Base-by-base conservation (phyloP, 192 early-diverging fungal genomes). In the Umbelopsis sp. region DNA sequence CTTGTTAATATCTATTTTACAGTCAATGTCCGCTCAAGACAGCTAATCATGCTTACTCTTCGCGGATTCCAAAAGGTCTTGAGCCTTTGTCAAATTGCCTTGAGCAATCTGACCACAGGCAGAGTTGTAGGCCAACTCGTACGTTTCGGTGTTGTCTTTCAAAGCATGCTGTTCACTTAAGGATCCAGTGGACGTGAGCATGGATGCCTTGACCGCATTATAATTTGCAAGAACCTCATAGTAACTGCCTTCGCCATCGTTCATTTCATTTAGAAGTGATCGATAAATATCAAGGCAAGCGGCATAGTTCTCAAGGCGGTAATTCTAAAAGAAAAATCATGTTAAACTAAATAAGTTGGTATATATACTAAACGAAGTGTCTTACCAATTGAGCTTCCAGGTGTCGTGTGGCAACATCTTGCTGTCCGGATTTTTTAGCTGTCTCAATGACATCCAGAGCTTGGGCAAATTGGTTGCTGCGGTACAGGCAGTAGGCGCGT, bases 331-430 rank as follows among this genome's bases (percentile, higher is more conserved):
- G 10, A 16, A 68, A 44, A 17, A 11, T 41, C 38, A 25, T 25
- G n/a, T 45, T 21, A 62, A 22, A 69, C 21, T 16, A 32, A 17
- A 70, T 26, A 45, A 67, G n/a, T n/a, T 34, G 3, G 36, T 31
- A 24, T 8, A 49, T 16, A 2, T 52, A 38, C 20, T 5, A 41
- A 41, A 41, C 1, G 38, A 41, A 41, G 10, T 12, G 11, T 21
- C 71, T 65, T 78, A 92, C 86, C 84, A 90, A 74, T 82, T 92
- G 91, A 26, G 85, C 90, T 73, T 92, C 88, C 31, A 92, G 69
- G 38, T 88, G 85, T 49, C 74, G 69, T 16, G 90, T 72, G 31
- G 80, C 71, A 56, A 78, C 74, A 49, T 75, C 72, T 32, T 34
- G 26, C 31, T 34, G 26, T 8, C 75, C 71, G 45, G 26, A 45